These are phyloP conservation scores for Coffea eugenioides DNA, from an alignment of 257 asterid species.

Conservation along the genomic window DNA sequence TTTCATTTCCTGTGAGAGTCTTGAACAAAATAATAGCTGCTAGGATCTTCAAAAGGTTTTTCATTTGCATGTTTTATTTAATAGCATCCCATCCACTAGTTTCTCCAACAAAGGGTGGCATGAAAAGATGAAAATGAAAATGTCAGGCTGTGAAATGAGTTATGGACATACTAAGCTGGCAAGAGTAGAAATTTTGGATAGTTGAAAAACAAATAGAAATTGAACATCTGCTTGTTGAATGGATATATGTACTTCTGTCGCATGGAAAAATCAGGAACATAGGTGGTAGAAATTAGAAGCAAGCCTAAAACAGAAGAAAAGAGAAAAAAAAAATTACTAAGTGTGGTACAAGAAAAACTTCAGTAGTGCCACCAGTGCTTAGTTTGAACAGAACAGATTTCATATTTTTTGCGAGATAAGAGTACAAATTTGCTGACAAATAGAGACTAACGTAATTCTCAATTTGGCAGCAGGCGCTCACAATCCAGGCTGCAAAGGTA, in stretches of 20 bases:
- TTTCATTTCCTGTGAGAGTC: background rate
- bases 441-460: slow-evolving; percentile 28
- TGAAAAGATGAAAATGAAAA: background rate
- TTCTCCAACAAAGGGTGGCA: background rate
- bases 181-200: background rate
- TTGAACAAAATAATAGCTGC: background rate
- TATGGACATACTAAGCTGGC: background rate
- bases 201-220: background rate
- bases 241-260: background rate
- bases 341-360: background rate
- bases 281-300: background rate
- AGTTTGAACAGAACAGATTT: background rate
- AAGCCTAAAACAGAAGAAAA: background rate
- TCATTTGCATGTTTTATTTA: background rate
- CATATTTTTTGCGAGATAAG: background rate
- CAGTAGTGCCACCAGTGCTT: background rate
- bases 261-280: too few relatives aligned
- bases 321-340: background rate
- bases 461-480: slow-evolving; percentile 52
- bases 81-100: background rate
- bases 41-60: background rate
- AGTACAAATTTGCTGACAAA: background rate
- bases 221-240: background rate
- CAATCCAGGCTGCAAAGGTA: slow-evolving; percentile 56
- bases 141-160: background rate